Evolutionary conservation across 805 yeast genomes (phyloP).

Genomic region (Nakazawaea ambrosiae): DNA sequence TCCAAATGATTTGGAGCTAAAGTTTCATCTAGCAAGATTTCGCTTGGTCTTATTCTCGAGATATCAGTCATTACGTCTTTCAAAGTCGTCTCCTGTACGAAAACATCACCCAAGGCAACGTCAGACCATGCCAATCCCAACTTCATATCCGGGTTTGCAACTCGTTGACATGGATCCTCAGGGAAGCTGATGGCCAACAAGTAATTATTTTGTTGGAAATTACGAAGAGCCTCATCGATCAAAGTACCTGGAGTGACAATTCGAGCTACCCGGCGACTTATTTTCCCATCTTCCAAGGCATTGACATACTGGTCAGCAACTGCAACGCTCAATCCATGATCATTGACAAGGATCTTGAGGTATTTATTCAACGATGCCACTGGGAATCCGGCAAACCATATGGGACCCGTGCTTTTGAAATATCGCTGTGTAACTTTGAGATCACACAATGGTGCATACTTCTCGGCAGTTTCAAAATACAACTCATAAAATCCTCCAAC

Average conservation of each 20-base stretch:
- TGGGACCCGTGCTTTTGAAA: conserved; percentile 32
- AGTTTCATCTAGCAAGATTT: conserved; percentile 53
- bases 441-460: conserved; percentile 63
- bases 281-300: conserved; percentile 26
- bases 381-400: conserved; percentile 94
- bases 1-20: conserved; percentile 31
- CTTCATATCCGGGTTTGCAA: conserved; percentile 31
- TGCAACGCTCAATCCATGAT: conserved; percentile 65
- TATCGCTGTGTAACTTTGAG: conserved; percentile 58
- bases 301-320: conserved; percentile 61
- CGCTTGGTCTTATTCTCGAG: conserved; percentile 75
- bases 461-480: conserved; percentile 83
- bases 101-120: conserved; percentile 73
- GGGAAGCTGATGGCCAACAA: conserved; percentile 62
- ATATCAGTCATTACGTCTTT: conserved; percentile 63
- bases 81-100: conserved; percentile 56
- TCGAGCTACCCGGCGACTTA: conserved; percentile 67
- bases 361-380: conserved; percentile 62
- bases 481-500: conserved; percentile 86
- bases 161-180: conserved; percentile 30
- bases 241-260: conserved; percentile 91
- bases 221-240: conserved; percentile 77
- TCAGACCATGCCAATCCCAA: conserved; percentile 88
- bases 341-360: conserved; percentile 66
- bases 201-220: conserved; percentile 64